Evolutionary conservation across 805 yeast species (phyloP), one percentile per base, ranked within the genome.

Genomic region (Pichia manshurica): DNA sequence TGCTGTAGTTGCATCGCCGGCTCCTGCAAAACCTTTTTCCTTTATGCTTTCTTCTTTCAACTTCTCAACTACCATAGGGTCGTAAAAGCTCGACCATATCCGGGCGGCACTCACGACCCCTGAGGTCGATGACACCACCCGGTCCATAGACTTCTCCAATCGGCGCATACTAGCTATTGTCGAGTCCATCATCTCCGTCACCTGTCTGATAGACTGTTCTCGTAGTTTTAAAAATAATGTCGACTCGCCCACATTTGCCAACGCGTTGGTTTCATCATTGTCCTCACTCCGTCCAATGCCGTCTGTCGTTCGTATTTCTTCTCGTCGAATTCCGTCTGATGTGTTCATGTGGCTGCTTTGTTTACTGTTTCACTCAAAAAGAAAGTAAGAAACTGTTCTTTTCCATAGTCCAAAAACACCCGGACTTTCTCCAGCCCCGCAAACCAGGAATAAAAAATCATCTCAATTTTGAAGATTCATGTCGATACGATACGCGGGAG

Each of bases 11-110:
- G 7, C 29, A 25, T 7, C 29, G 10, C 29, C 10, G 10, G 10
- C 29, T 10, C 29, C 29, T 10, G 29, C 10, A 8, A 10, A 7
- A 29, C 21, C 7, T n/a, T 32, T 44, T 48, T 23, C 42, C 42
- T 44, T 34, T 3, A 39, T 35, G 40, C 47, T 49, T 33, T 45
- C 49, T 35, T 39, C 28, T 32, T 50, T 39, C 4, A 52, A 25
- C 29, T 46, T 45, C 19, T 56, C 56, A n/a, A 55, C 48, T 15
- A 50, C 47, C 3, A 36, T 46, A 15, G 59, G 55, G 48, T 56
- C 59, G 33, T 56, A 56, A 31, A 56, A 56, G 19, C 51, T 52
- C n/a, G 51, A 51, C 60, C 60, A 56, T 25, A 56, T 53, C 22
- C 55, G 44, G 15, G 50, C 47, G 2, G 53, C 49, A 35, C 55